These are phyloP conservation scores for Delitschia confertaspora DNA, from an alignment of 495 filamentous ascomycete species.

Conservation along the genomic window DNA sequence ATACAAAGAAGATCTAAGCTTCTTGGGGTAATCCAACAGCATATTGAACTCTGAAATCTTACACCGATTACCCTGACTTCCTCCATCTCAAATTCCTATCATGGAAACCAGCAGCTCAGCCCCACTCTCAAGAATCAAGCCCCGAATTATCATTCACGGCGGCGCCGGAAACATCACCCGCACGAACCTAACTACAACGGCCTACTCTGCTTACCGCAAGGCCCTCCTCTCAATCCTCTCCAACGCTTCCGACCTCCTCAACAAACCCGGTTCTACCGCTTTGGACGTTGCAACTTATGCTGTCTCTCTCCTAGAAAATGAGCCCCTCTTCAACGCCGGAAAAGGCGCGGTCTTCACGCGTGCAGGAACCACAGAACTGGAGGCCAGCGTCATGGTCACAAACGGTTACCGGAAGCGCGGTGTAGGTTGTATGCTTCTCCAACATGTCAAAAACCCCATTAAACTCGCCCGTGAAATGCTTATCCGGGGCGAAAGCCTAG, in stretches of 20 bases:
- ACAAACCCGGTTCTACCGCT: slow-evolving; percentile 39
- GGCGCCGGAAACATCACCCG: slow-evolving; percentile 75
- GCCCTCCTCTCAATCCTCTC: slow-evolving; percentile 56
- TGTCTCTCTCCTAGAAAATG: slow-evolving; percentile 68
- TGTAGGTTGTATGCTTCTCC: slow-evolving; percentile 63
- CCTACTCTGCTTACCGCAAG: slow-evolving; percentile 50
- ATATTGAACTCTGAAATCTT: not conserved
- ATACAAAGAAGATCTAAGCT: not conserved
- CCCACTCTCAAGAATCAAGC: slow-evolving; percentile 36
- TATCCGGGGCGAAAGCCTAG: slow-evolving; percentile 46
- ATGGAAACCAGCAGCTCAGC: not conserved
- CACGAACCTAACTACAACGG: slow-evolving; percentile 51
- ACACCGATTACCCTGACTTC: too few relatives aligned
- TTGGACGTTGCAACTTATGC: slow-evolving; percentile 68
- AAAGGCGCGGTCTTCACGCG: slow-evolving; percentile 80
- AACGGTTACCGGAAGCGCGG: slow-evolving; percentile 63
- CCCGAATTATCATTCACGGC: slow-evolving; percentile 77
- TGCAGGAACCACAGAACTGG: slow-evolving; percentile 74
- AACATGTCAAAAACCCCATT: slow-evolving; percentile 70
- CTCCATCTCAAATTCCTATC: too few relatives aligned
- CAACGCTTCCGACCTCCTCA: slow-evolving; percentile 39
- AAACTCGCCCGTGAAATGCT: slow-evolving; percentile 64
- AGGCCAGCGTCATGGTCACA: slow-evolving; percentile 85
- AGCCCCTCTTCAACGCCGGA: slow-evolving; percentile 77
- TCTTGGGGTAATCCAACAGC: not conserved